Conservation (phyloP, 371 early-diverging fungal species). For the Fennellomyces sp. region DNA sequence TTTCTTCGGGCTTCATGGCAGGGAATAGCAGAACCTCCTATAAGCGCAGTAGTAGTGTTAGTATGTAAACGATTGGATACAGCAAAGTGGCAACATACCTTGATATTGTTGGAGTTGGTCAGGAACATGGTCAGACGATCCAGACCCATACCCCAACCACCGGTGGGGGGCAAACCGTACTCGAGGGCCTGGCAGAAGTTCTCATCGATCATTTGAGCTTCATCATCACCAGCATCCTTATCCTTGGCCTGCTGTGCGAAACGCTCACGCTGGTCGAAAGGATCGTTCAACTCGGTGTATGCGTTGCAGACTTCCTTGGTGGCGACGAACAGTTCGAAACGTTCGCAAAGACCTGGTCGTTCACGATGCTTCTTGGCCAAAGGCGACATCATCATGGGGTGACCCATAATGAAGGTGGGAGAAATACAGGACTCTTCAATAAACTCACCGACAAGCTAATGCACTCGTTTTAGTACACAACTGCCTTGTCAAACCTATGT, state of each 20-base stretch:
- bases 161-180: slow-evolving; percentile 99
- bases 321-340: slow-evolving; percentile 99
- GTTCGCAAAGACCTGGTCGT: slow-evolving; percentile 93
- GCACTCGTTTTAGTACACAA: too few species aligned
- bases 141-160: slow-evolving; percentile 98
- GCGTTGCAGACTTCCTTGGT: slow-evolving; percentile 99
- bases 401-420: slow-evolving; percentile 98
- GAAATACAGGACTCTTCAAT: slow-evolving; percentile 95
- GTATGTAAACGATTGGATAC: too few species aligned
- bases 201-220: slow-evolving; percentile 99
- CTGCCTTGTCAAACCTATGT: too few species aligned
- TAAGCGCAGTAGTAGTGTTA: not conserved
- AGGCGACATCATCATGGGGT: slow-evolving; percentile 99
- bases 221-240: slow-evolving; percentile 99
- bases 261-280: slow-evolving; percentile 95
- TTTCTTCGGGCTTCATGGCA: slow-evolving; percentile 82
- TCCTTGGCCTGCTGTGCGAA: slow-evolving; percentile 98
- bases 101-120: slow-evolving; percentile 98
- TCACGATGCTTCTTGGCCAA: slow-evolving; percentile 98
- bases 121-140: slow-evolving; percentile 99
- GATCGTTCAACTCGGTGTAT: slow-evolving; percentile 99
- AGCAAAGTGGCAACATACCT: slow-evolving; percentile 28
- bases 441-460: slow-evolving; percentile 96
- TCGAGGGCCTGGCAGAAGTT: slow-evolving; percentile 97
- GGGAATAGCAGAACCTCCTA: slow-evolving; percentile 98